phyloP scores from a whole-genome alignment of 2,329 filamentous ascomycete species.

The Cercospora sesami region DNA sequence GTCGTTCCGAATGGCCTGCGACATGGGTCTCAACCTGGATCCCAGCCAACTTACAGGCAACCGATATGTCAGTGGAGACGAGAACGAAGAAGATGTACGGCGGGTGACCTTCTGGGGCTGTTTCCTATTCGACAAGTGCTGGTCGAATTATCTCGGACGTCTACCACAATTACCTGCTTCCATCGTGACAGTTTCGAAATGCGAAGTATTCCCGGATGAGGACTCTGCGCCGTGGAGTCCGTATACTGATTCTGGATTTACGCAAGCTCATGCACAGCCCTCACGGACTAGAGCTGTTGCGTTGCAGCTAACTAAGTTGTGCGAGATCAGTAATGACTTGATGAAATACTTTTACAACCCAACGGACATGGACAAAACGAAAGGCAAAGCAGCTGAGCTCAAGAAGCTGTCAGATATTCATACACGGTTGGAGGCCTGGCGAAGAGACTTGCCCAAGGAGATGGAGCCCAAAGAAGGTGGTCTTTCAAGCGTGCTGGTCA shows the following conservation, averaged over 20 bases:
- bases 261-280: conserved; percentile 71
- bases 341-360: conserved; percentile 91
- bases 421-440: conserved; percentile 86
- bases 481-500: conserved; percentile 75
- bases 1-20: conserved; percentile 96
- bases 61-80: conserved; percentile 51
- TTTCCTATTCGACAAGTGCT: conserved; percentile 97
- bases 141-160: conserved; percentile 94
- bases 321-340: conserved; percentile 91
- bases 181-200: conserved; percentile 80
- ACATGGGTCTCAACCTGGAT: conserved; percentile 88
- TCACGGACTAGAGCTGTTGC: conserved; percentile 79
- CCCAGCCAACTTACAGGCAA: conserved; percentile 62
- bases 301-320: conserved; percentile 77
- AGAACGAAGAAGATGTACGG: conserved; percentile 84
- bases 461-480: conserved; percentile 87
- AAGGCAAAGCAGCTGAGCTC: conserved; percentile 77
- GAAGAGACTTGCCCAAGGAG: conserved; percentile 77
- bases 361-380: conserved; percentile 57
- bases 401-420: conserved; percentile 93
- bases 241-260: conserved; percentile 80
- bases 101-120: conserved; percentile 96
- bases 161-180: conserved; percentile 80
- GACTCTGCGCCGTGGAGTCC: conserved; percentile 84
- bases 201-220: conserved; percentile 86